Evolutionary conservation across 805 yeast genomes (phyloP), one percentile per base, ranked within the genome.

Genomic region (Candida ovalis): DNA sequence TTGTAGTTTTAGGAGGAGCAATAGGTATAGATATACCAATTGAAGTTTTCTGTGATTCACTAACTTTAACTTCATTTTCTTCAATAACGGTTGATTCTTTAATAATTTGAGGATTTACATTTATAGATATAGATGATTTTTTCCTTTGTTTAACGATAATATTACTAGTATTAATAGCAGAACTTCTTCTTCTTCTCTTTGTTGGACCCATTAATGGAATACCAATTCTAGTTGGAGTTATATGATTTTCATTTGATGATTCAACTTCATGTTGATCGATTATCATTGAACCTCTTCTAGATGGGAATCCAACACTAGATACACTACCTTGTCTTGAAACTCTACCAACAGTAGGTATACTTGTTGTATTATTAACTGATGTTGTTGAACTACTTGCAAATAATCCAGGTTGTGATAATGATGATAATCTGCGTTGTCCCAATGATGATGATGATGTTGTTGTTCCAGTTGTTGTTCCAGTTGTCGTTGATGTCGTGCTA

Each of bases 121-220:
- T 15, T 5, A 17, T 19, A 28, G 42, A 18, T 9, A 28, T 27
- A 38, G 42, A 45, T 27, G 23, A 36, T 19, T 37, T 15, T 45
- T 46, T 21, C 22, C 28, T n/a, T 25, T 25, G 19, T 40, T 18
- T 17, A 23, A 17, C n/a, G 21, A 24, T 19, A 8, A 15, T 17
- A 13, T 23, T 15, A 15, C 30, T 23, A 24, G 38, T 37, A 40
- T 37, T 19, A 36, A 42, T 48, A 1, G 60, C 60, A 22, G 70
- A 61, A 44, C 77, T 68, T 55, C 76, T 72, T 49, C 71, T 72
- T 43, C 66, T 49, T 36, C 45, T 54, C 17, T 43, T 50, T n/a
- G 43, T 40, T 15, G 42, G 39, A 13, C 28, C 35, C 6, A 42
- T 24, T 10, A 48, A 44, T 7, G 58, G 53, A 13, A 53, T 49